A percentile compares a stretch with the other conserved stretches of the same genome.
Conservation (phyloP, 768 basidiomycete species). For the Hygrophorus pudorinus region DNA sequence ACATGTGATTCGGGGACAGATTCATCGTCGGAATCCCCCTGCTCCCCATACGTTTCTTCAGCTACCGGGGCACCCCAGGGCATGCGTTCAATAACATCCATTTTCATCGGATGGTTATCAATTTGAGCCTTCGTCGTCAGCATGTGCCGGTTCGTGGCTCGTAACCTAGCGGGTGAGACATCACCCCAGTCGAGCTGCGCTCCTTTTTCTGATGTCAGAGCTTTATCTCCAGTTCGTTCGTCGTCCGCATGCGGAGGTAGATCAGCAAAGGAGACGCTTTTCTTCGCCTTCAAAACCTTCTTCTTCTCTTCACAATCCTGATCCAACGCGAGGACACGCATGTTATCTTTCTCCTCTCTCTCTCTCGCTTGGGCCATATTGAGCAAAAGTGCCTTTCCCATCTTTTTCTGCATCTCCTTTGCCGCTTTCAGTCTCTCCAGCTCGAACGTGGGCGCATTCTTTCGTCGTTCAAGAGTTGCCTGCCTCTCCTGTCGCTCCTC, state of each 20-base stretch:
- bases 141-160: constrained; percentile 25
- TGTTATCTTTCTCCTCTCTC: constrained; percentile 24
- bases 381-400: constrained; percentile 59
- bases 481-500: constrained; percentile 30
- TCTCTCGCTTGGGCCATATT: constrained; percentile 32
- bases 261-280: constrained; percentile 58
- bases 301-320: background rate
- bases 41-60: constrained; percentile 13
- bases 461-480: constrained; percentile 41
- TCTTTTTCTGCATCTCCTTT: constrained; percentile 61
- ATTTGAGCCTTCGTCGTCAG: constrained; percentile 24
- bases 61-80: constrained; percentile 22
- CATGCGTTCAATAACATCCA: constrained; percentile 56
- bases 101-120: constrained; percentile 47
- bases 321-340: constrained; percentile 20
- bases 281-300: constrained; percentile 27
- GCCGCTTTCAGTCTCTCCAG: constrained; percentile 28
- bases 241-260: constrained; percentile 16
- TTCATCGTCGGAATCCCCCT: constrained; percentile 63
- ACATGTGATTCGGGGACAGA: constrained; percentile 28
- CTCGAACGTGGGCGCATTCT: constrained; percentile 33
- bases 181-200: constrained; percentile 39
- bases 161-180: constrained; percentile 40
- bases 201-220: constrained; percentile 9
- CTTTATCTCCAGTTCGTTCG: constrained; percentile 6